These are phyloP conservation scores for Termitomyces sp. DNA, from an alignment of 1,284 basidiomycete species.

Conservation along the genomic window DNA sequence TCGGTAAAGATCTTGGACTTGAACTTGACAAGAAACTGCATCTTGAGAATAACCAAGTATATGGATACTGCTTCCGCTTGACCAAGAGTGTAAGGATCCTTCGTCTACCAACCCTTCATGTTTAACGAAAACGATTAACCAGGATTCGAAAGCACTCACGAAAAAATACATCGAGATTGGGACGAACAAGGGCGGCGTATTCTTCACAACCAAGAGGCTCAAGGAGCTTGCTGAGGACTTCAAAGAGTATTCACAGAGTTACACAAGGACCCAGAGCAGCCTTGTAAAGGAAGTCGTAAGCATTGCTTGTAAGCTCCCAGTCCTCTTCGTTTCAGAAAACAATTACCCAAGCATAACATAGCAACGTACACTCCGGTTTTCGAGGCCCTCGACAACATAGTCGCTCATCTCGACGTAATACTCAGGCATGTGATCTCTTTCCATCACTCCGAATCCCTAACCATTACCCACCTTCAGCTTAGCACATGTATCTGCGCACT, in stretches of 20 bases:
- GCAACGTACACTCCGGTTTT: slow-evolving; percentile 90
- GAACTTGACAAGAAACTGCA: slow-evolving; percentile 96
- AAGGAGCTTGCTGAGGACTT: slow-evolving; percentile 75
- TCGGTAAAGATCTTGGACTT: slow-evolving; percentile 73
- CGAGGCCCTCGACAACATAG: slow-evolving; percentile 81
- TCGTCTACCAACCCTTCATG: not conserved
- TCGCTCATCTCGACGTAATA: slow-evolving; percentile 92
- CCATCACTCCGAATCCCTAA: not conserved
- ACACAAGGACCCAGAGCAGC: slow-evolving; percentile 72
- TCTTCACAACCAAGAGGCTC: slow-evolving; percentile 84
- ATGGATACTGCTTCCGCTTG: slow-evolving; percentile 92
- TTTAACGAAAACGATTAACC: not conserved
- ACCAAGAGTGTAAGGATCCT: slow-evolving; percentile 74
- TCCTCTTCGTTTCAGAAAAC: not conserved
- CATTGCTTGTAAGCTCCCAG: slow-evolving; percentile 73
- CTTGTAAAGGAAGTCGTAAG: slow-evolving; percentile 92
- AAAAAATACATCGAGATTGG: slow-evolving; percentile 82
- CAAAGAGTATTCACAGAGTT: slow-evolving; percentile 64
- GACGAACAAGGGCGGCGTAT: slow-evolving; percentile 85
- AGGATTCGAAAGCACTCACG: slow-evolving; percentile 81
- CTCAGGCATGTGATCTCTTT: slow-evolving; percentile 53
- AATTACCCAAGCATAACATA: slow-evolving; percentile 23
- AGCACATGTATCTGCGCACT: slow-evolving; percentile 16
- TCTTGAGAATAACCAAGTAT: slow-evolving; percentile 86
- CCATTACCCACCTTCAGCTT: slow-evolving; percentile 4